Evolutionary conservation across 208 protist species (phyloP).

Genomic region (Leishmania turanica): DNA sequence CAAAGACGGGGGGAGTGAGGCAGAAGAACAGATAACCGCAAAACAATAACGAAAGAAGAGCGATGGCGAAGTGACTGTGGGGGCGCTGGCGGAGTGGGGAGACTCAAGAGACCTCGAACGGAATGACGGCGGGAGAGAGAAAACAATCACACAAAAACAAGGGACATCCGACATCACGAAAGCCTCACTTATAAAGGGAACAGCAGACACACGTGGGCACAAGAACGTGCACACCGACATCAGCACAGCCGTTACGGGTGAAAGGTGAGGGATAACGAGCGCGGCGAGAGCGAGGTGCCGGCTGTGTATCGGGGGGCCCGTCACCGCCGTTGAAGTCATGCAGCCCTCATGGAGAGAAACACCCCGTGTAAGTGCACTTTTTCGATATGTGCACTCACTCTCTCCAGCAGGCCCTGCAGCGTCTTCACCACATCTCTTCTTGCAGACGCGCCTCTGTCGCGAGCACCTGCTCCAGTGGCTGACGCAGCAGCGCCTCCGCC

Average conservation of each 20-base stretch:
- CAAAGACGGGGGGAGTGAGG: background rate
- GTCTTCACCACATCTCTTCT: background rate
- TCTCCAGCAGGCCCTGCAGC: background rate
- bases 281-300: background rate
- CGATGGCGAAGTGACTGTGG: background rate
- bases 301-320: background rate
- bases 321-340: background rate
- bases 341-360: background rate
- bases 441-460: background rate
- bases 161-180: too few species aligned
- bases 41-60: background rate
- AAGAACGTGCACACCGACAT: background rate
- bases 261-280: background rate
- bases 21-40: background rate
- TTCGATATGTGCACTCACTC: background rate
- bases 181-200: background rate
- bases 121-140: background rate
- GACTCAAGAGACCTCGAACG: background rate
- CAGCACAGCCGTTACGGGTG: background rate
- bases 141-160: too few species aligned
- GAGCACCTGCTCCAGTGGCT: slow-evolving; percentile 9
- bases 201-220: background rate
- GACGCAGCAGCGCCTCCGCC: slow-evolving; percentile 11
- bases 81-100: too few species aligned
- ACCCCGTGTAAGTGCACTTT: background rate